Percentiles rank a stretch among this genome's conserved stretches.
phyloP scores from a whole-genome alignment of 768 basidiomycete species.

The Gloeophyllum trabeum region DNA sequence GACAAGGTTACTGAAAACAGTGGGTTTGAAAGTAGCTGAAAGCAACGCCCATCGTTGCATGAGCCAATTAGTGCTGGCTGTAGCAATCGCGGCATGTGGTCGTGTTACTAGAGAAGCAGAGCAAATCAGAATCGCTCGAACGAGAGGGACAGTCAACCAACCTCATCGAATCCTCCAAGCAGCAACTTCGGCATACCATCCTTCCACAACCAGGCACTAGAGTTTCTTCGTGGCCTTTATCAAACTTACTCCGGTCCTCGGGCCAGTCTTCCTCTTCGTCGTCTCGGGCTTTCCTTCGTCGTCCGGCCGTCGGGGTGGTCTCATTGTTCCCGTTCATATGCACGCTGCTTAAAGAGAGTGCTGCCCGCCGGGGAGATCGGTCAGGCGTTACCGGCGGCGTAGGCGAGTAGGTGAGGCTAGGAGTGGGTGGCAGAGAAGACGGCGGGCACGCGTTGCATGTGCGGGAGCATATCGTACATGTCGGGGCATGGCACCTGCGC shows the following conservation, averaged over 20 bases:
- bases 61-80: neutral
- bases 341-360: neutral
- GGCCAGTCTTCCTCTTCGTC: constrained; percentile 1
- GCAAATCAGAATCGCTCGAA: neutral
- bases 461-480: constrained; percentile 33
- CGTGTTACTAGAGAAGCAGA: neutral
- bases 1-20: neutral
- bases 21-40: neutral
- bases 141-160: constrained; percentile 10
- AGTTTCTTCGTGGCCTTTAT: neutral
- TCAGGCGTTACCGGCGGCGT: constrained; percentile 17
- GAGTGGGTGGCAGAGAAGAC: constrained; percentile 25
- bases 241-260: neutral
- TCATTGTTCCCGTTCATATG: neutral
- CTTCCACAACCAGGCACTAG: constrained; percentile 26
- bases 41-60: neutral
- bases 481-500: constrained; percentile 28
- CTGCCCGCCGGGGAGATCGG: neutral
- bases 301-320: neutral
- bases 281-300: constrained; percentile 5
- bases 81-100: neutral
- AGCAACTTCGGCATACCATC: constrained; percentile 31
- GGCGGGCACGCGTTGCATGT: constrained; percentile 26
- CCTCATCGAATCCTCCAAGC: constrained; percentile 30
- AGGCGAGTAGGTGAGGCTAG: constrained; percentile 17